phyloP scores from a whole-genome alignment of 495 filamentous ascomycete genomes.

The Tirmania nivea region DNA sequence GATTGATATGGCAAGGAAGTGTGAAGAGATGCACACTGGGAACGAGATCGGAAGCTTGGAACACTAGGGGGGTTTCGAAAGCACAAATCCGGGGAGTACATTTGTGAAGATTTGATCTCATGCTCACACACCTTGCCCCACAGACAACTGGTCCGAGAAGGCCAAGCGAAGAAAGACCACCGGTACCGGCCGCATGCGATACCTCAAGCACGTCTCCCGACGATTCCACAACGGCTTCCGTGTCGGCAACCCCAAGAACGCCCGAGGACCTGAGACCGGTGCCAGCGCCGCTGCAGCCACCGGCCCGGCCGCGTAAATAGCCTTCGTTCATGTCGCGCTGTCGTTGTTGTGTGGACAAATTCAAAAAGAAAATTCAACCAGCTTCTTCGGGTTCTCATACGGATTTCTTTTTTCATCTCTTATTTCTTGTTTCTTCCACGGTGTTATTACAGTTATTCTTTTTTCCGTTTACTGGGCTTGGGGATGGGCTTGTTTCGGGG shows the following conservation, averaged over 20 bases:
- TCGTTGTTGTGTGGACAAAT: too few species aligned
- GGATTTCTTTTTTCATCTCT: too few species aligned
- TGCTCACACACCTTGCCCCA: conserved; percentile 5
- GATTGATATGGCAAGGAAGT: background rate
- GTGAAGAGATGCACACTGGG: background rate
- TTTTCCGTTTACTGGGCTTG: too few species aligned
- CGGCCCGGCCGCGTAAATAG: background rate
- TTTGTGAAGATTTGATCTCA: background rate
- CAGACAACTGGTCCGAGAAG: conserved; percentile 99
- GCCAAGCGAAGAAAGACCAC: conserved; percentile 99
- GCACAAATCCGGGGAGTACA: background rate
- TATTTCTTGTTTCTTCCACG: too few species aligned
- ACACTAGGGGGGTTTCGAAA: too few species aligned
- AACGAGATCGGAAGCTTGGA: too few species aligned
- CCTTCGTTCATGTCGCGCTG: too few species aligned
- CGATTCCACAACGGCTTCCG: conserved; percentile 94
- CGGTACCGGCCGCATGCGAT: conserved; percentile 78
- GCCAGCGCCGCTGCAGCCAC: conserved; percentile 12
- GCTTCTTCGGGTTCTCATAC: too few species aligned
- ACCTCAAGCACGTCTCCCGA: conserved; percentile 73
- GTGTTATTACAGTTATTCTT: too few species aligned
- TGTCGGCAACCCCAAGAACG: conserved; percentile 65
- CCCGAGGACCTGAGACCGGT: conserved; percentile 34
- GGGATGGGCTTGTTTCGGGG: too few species aligned
- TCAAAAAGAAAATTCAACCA: too few species aligned